phyloP scores from a whole-genome alignment of 352 stramenopile species.

The Phytophthora pinifolia region DNA sequence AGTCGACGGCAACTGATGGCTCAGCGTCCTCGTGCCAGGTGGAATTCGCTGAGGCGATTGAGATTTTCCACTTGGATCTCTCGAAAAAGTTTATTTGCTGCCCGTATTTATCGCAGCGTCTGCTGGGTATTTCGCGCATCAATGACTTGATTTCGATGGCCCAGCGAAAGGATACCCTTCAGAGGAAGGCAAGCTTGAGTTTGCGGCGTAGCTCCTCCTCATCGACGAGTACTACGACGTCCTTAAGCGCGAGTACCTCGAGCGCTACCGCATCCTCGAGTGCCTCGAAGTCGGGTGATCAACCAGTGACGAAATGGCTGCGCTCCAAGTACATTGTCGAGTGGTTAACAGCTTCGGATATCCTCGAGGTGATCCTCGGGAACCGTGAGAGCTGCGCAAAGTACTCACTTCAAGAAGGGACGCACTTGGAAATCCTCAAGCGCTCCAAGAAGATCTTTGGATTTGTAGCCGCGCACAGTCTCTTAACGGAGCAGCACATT shows the following conservation, averaged over 20 bases:
- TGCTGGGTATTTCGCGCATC: constrained; percentile 70
- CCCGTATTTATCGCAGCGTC: constrained; percentile 71
- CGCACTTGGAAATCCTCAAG: constrained; percentile 84
- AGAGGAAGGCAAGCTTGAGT: constrained; percentile 66
- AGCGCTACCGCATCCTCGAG: constrained; percentile 28
- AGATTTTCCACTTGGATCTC: constrained; percentile 84
- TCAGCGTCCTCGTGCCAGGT: constrained; percentile 29
- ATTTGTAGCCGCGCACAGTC: constrained; percentile 55
- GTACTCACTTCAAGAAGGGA: constrained; percentile 73
- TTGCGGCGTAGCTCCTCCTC: constrained; percentile 41
- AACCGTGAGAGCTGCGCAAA: constrained; percentile 64
- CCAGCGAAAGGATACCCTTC: constrained; percentile 56
- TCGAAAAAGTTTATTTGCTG: constrained; percentile 88
- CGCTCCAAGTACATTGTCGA: constrained; percentile 73
- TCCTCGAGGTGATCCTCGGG: constrained; percentile 82
- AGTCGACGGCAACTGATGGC: constrained; percentile 20
- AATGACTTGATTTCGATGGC: constrained; percentile 82
- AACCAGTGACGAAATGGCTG: constrained; percentile 66
- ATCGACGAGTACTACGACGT: constrained; percentile 30
- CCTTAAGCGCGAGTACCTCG: constrained; percentile 28
- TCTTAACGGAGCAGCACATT: constrained; percentile 69
- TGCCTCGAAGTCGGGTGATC: constrained; percentile 23
- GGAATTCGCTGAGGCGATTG: constrained; percentile 72
- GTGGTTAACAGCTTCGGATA: constrained; percentile 74
- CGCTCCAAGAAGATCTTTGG: constrained; percentile 70